Base-by-base conservation (phyloP, 2,329 filamentous ascomycete species). In the Cladophialophora carrionii region DNA sequence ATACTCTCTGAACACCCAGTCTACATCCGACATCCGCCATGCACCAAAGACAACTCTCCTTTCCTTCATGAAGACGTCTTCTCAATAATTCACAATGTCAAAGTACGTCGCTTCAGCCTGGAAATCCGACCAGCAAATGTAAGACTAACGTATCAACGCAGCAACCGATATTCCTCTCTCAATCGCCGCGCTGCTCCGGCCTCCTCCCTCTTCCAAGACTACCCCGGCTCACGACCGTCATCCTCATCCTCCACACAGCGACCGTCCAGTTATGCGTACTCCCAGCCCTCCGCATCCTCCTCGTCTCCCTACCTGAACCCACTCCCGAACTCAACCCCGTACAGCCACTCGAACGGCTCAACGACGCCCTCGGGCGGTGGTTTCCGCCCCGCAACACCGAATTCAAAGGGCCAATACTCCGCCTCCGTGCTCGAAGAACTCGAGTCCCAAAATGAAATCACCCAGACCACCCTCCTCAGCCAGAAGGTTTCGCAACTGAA, bases 371-470 rank as follows among this genome's bases (percentile, higher is more conserved):
- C 61, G 12, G 41, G 29, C 54, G 20, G 48, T 3, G 34, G 34
- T 9, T 71, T 69, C 62, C 65, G 67, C 3, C 62, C 67, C 14
- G 69, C 69, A 8, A 69, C 67, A 14, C 64, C 66, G 14, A 71
- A 71, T 41, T 64, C 70, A 71, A 91, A 89, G 75, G 94, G 94
- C 14, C 93, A 97, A 77, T 98, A 98, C 77, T 94, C 90, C 75
- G 90, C 96, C 73, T 90, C 93, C 22, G 92, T 96, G 55, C 84
- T 99, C 60, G 92, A 91, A 76, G 92, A 96, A 79, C 84, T 99
- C 66, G 95, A 99, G 81, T 94, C 90, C 74, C 95, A 99, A 80
- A 98, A 98, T 75, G 89, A 97, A 73, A 88, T 97, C 10, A 90
- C 92, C 67, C 92, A 67, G 7, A 72, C 70, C 7, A 71, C 61